phyloP scores from a whole-genome alignment of 345 rosid species.

The Camelina laxa region DNA sequence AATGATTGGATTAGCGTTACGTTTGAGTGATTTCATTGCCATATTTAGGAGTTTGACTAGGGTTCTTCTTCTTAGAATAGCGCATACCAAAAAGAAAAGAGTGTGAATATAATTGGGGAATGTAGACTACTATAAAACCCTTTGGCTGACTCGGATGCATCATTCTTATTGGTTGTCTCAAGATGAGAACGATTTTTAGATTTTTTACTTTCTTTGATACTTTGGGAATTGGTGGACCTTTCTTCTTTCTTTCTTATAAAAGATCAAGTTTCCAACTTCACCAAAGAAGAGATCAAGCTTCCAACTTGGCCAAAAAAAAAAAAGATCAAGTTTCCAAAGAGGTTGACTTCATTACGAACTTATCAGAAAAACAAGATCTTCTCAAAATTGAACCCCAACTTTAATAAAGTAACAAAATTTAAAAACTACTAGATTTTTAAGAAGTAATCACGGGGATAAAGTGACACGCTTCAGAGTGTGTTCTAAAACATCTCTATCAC shows the following conservation, averaged over 20 bases:
- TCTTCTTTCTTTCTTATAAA: background rate
- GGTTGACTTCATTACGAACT: conserved; percentile 15
- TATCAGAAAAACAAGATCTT: background rate
- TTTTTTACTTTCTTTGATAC: background rate
- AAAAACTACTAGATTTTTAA: conserved; percentile 7
- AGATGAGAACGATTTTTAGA: background rate
- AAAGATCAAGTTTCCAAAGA: conserved; percentile 4
- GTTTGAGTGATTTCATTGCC: conserved; percentile 8
- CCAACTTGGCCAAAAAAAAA: too few relatives aligned
- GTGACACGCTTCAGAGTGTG: background rate
- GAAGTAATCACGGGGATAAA: conserved; percentile 24
- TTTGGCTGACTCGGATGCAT: conserved; percentile 32
- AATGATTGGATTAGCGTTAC: background rate
- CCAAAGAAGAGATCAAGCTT: too few relatives aligned
- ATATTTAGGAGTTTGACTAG: conserved; percentile 9
- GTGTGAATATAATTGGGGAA: background rate
- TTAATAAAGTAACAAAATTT: background rate
- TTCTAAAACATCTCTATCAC: background rate
- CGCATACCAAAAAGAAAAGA: background rate
- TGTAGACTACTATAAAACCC: background rate
- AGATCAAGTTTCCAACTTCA: background rate
- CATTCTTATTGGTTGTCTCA: conserved; percentile 1
- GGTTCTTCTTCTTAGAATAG: background rate
- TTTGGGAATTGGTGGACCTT: background rate
- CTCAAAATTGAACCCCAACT: background rate